These are phyloP conservation scores for Phialemoniopsis sp. DNA, from an alignment of 2,329 filamentous ascomycete genomes.

Conservation along the genomic window DNA sequence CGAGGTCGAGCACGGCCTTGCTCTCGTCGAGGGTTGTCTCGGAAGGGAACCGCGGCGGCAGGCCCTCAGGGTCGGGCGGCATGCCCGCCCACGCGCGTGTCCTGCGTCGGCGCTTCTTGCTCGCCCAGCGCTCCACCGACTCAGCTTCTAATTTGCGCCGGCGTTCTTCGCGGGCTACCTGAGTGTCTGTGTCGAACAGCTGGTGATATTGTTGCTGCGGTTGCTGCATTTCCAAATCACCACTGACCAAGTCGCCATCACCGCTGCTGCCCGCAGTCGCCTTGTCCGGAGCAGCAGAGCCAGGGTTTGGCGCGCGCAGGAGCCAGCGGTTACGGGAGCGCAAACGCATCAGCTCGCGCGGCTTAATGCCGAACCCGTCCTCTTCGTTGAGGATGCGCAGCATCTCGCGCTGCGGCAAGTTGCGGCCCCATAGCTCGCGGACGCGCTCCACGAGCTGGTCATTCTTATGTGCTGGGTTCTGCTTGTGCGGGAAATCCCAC, in stretches of 20 bases:
- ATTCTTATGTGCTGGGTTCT: slow-evolving; percentile 69
- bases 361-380: slow-evolving; percentile 66
- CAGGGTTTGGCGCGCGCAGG: slow-evolving; percentile 44
- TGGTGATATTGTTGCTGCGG: slow-evolving; percentile 3
- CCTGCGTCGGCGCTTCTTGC: slow-evolving; percentile 63
- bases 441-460: slow-evolving; percentile 62
- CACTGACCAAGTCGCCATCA: neutral
- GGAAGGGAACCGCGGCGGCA: slow-evolving; percentile 69
- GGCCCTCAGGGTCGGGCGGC: slow-evolving; percentile 60
- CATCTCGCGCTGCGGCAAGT: slow-evolving; percentile 71
- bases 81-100: slow-evolving; percentile 65
- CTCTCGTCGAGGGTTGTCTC: slow-evolving; percentile 80
- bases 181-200: neutral
- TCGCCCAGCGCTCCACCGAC: slow-evolving; percentile 57
- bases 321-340: slow-evolving; percentile 66
- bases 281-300: neutral
- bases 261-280: slow-evolving; percentile 1
- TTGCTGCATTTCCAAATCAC: slow-evolving; percentile 1
- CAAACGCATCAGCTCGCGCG: slow-evolving; percentile 66
- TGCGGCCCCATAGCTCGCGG: slow-evolving; percentile 74
- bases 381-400: slow-evolving; percentile 64
- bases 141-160: slow-evolving; percentile 51
- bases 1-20: slow-evolving; percentile 63
- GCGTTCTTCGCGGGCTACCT: slow-evolving; percentile 38
- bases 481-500: slow-evolving; percentile 76